Evolutionary conservation across 2,329 filamentous ascomycete genomes (phyloP).

Genomic region (Calcarisporium arbuscula): DNA sequence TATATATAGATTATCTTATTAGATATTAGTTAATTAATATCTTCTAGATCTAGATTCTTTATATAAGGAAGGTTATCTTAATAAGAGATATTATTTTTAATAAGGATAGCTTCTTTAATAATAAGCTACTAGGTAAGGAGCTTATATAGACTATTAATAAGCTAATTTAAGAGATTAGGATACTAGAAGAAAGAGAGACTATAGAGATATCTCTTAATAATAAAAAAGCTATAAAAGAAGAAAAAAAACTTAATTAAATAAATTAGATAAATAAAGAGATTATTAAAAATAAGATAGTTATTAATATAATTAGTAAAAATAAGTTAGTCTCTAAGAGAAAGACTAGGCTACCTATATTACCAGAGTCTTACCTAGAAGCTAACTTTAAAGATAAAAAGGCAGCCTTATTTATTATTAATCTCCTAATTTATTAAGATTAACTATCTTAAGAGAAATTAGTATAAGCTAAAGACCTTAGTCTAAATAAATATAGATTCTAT

Average conservation of each 20-base stretch:
- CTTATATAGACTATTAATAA: background rate
- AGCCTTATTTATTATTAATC: background rate
- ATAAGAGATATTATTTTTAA: slow-evolving; percentile 3
- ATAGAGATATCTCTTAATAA: no score
- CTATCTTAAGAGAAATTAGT: background rate
- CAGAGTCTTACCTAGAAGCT: no score
- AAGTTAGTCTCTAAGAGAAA: background rate
- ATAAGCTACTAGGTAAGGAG: background rate
- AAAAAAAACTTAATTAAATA: background rate
- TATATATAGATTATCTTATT: slow-evolving; percentile 1
- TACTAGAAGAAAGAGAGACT: background rate
- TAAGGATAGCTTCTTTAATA: background rate
- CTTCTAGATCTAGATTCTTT: slow-evolving; percentile 1
- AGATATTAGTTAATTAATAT: slow-evolving; percentile 3
- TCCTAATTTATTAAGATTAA: background rate
- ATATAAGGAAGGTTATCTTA: slow-evolving; percentile 1
- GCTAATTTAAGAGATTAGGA: background rate
- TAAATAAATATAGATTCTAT: no score
- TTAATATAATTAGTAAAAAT: background rate
- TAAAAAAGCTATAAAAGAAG: no score
- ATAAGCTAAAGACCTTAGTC: no score
- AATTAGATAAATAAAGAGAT: background rate
- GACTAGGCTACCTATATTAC: no score
- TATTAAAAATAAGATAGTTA: background rate
- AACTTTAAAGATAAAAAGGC: background rate